Conservation (phyloP, 441 rosid genomes). For the Brassica balearica region DNA sequence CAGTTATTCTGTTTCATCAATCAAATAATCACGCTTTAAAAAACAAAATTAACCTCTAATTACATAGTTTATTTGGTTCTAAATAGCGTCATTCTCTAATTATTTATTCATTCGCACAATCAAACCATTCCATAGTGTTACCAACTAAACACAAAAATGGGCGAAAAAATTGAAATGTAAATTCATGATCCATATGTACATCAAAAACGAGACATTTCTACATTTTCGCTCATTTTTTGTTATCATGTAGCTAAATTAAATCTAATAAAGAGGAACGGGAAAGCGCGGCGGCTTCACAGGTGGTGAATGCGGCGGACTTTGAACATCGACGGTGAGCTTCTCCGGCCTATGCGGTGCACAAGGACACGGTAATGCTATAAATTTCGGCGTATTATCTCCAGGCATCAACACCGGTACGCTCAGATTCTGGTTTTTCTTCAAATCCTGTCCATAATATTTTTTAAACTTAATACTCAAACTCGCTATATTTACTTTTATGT, state of each 20-base stretch:
- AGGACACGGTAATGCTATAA: constrained; percentile 90
- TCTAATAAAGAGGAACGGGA: constrained; percentile 72
- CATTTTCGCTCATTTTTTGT: constrained; percentile 14
- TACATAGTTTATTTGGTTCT: background rate
- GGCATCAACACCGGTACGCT: constrained; percentile 92
- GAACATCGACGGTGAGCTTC: constrained; percentile 46
- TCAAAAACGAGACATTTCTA: constrained; percentile 34
- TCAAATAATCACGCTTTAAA: background rate
- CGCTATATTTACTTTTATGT: background rate
- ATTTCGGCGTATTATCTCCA: constrained; percentile 78
- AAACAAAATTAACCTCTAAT: background rate
- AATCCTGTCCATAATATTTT: constrained; percentile 48
- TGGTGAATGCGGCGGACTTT: constrained; percentile 50
- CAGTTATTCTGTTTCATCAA: background rate
- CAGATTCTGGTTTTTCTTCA: constrained; percentile 51
- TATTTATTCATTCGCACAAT: background rate
- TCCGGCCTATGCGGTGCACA: constrained; percentile 67
- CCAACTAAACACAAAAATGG: constrained; percentile 29
- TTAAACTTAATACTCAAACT: background rate
- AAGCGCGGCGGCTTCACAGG: constrained; percentile 57
- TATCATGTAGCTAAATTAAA: constrained; percentile 25
- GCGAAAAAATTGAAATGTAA: constrained; percentile 28
- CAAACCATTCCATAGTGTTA: constrained; percentile 13
- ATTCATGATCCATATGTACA: constrained; percentile 49
- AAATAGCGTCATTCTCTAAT: background rate